A percentile compares a stretch with the other conserved stretches of the same genome.
These are phyloP conservation scores for Irpex sp. DNA, from an alignment of 1,284 basidiomycete genomes.

Conservation along the genomic window DNA sequence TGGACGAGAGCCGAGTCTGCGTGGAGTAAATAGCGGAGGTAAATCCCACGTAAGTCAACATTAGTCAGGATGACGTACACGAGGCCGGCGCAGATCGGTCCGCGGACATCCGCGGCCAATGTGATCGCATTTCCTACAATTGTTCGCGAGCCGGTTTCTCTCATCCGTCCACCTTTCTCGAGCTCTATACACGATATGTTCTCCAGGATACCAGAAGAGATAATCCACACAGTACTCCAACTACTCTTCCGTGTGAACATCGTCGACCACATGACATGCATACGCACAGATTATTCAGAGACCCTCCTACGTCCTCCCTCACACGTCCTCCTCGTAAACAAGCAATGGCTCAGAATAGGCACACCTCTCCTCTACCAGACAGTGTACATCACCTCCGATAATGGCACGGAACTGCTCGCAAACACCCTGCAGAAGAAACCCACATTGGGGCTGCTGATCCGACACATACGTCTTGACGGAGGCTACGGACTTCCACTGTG, in stretches of 20 bases:
- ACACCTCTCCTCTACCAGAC: constrained; percentile 4
- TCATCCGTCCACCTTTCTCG: too few species aligned
- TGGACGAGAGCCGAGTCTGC: not conserved
- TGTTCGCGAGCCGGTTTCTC: too few species aligned
- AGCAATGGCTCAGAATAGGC: constrained; percentile 6
- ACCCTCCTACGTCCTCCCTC: not conserved
- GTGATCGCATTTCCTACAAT: too few species aligned
- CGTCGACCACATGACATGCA: too few species aligned
- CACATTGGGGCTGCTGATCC: constrained; percentile 1
- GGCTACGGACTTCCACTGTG: constrained; percentile 4
- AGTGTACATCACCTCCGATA: not conserved
- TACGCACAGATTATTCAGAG: too few species aligned
- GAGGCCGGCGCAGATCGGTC: not conserved
- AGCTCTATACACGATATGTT: too few species aligned
- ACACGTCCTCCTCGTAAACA: constrained; percentile 7
- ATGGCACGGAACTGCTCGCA: not conserved
- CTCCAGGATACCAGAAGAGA: too few species aligned
- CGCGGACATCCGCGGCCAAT: too few species aligned
- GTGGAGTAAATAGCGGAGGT: not conserved
- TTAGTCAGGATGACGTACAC: not conserved
- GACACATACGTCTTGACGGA: not conserved
- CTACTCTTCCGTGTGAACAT: too few species aligned
- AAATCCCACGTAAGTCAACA: not conserved
- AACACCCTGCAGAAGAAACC: not conserved
- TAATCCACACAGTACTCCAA: too few species aligned